Base-by-base conservation (phyloP, 768 basidiomycete genomes). In the Boletellus ananas region DNA sequence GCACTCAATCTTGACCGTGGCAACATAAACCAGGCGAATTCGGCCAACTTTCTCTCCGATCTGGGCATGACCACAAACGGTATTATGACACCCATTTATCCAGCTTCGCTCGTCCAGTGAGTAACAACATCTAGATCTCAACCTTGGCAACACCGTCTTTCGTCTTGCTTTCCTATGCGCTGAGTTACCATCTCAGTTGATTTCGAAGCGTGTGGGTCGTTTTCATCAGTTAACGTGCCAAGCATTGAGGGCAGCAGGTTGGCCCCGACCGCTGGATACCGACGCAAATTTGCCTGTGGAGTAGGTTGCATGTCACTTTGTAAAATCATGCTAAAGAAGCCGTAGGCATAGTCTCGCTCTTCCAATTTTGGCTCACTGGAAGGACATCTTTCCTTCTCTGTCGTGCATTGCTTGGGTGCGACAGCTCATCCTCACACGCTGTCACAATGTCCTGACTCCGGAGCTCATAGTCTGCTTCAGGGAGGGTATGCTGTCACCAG, bases 241-340 rank as follows among this genome's bases (percentile, higher is more conserved):
- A 33, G 21, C n/a, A 29, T 18, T 56, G 43, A 47, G 17, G 14
- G 16, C 29, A 43, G 37, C 21, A 79, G 77, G 54, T 81, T 34
- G 82, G 83, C 3, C 81, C 82, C 3, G 83, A 85, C 62, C 74
- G 78, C 21, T 84, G 79, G 81, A 81, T 82, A 62, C 79, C 81
- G 6, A 74, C 71, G 1, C 80, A 82, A 60, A 79, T 82, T 68
- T 77, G 75, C 45, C 51, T 74, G 16, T 81, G 79, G 79, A 75
- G 77, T 66, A 31, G 49, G 53, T 37, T 20, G 3, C 5, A 3
- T 21, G 11, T 12, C 1, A 18, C 0, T 10, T 10, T 3, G 31
- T n/a, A 13, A 6, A 7, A 40, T 13, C 5, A 16, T 31, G 23
- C 52, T 45, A 11, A 55, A 3, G 0, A 6, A 23, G 3, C 16